Evolutionary conservation across 192 early-diverging fungal species (phyloP).

Genomic region (Cladochytrium replicatum): DNA sequence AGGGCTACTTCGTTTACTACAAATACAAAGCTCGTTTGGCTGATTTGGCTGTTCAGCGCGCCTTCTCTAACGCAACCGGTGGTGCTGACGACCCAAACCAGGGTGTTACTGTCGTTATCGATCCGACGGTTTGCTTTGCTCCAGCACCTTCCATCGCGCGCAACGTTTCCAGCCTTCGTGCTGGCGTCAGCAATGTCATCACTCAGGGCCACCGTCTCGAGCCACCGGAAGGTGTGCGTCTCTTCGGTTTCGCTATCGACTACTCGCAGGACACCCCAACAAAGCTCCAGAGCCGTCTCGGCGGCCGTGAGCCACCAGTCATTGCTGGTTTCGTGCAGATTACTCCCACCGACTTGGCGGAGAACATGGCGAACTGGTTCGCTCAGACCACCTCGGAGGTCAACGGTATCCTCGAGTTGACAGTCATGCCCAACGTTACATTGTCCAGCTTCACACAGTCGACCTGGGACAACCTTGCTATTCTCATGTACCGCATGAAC

Average conservation of each 20-base stretch:
- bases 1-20: not conserved
- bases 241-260: not conserved
- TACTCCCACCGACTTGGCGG: not conserved
- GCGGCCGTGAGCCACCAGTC: not conserved
- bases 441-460: constrained; percentile 4
- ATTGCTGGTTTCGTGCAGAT: not conserved
- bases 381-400: not conserved
- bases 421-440: constrained; percentile 20
- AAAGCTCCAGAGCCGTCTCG: not conserved
- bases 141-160: not conserved
- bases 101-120: not conserved
- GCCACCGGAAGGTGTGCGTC: not conserved
- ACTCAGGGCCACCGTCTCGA: not conserved
- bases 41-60: not conserved
- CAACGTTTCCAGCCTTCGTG: not conserved
- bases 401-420: constrained; percentile 26
- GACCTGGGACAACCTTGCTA: constrained; percentile 9
- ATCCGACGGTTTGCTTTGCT: not conserved
- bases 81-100: not conserved
- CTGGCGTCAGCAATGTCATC: not conserved
- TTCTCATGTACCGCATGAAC: constrained; percentile 11
- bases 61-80: not conserved
- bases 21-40: not conserved
- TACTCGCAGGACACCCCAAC: not conserved
- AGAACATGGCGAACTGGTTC: not conserved